phyloP scores from a whole-genome alignment of 2,329 filamentous ascomycete species.

The Pyrenophora seminiperda region DNA sequence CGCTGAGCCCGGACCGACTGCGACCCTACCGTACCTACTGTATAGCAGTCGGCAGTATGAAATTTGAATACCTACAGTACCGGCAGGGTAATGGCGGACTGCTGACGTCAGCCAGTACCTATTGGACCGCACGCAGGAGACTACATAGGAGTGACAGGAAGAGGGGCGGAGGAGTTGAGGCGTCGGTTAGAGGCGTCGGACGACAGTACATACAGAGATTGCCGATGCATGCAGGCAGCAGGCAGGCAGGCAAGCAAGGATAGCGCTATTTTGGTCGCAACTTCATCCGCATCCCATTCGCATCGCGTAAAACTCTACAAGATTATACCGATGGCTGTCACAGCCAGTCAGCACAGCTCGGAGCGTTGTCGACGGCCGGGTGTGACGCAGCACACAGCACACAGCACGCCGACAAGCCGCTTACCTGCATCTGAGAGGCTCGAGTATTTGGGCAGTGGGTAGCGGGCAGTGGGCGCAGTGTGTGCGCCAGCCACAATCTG shows the following conservation, averaged over 20 bases:
- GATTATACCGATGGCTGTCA: slow-evolving; percentile 23
- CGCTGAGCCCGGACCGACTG: too few species aligned
- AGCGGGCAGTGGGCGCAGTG: not conserved
- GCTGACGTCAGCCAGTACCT: too few species aligned
- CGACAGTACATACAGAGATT: too few species aligned
- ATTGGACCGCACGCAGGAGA: too few species aligned
- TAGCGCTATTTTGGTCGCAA: slow-evolving; percentile 7
- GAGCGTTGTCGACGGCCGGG: slow-evolving; percentile 6
- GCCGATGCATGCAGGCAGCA: slow-evolving; percentile 11
- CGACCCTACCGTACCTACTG: not conserved
- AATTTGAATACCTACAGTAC: too few species aligned
- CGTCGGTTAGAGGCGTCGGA: too few species aligned
- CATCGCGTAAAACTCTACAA: slow-evolving; percentile 23
- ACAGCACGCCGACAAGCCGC: not conserved
- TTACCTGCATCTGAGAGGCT: not conserved
- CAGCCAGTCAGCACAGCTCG: slow-evolving; percentile 18
- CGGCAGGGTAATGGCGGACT: too few species aligned
- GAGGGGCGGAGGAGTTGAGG: not conserved
- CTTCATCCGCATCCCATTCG: slow-evolving; percentile 6
- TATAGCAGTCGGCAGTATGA: too few species aligned
- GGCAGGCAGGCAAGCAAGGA: slow-evolving; percentile 11
- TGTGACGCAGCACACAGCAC: not conserved
- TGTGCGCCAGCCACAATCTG: slow-evolving; percentile 5
- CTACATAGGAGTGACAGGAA: too few species aligned
- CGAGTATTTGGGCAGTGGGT: not conserved